A percentile compares a stretch with the other conserved stretches of the same genome.
phyloP scores from a whole-genome alignment of 768 basidiomycete genomes.

The Termitomyces sp. region DNA sequence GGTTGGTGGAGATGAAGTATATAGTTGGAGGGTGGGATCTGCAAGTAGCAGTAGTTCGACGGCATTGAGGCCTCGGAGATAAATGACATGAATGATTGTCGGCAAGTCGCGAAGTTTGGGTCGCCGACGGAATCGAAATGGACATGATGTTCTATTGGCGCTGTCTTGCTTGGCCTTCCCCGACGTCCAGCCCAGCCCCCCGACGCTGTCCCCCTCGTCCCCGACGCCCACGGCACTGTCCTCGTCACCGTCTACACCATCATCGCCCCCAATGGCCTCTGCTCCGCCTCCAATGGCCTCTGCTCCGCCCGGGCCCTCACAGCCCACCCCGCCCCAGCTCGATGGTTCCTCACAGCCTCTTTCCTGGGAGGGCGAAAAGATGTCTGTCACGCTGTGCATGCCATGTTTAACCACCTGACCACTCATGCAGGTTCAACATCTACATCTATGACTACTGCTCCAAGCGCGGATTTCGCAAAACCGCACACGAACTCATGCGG shows the following conservation, averaged over 20 bases:
- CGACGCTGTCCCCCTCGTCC: conserved; percentile 17
- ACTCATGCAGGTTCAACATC: conserved; percentile 68
- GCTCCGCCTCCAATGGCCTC: conserved; percentile 24
- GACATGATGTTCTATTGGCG: conserved; percentile 1
- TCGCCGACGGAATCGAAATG: conserved; percentile 26
- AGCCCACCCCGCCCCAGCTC: conserved; percentile 19
- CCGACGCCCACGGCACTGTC: conserved; percentile 7
- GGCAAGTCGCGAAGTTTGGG: conserved; percentile 25
- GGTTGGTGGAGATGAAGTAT: conserved; percentile 79
- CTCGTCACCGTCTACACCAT: background rate
- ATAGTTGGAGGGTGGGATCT: conserved; percentile 84
- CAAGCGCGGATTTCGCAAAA: conserved; percentile 74
- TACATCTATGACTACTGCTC: conserved; percentile 84
- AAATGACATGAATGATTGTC: conserved; percentile 8
- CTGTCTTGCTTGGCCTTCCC: conserved; percentile 15
- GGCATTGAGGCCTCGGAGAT: conserved; percentile 40
- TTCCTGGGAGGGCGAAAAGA: conserved; percentile 84
- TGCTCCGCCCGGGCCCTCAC: conserved; percentile 19
- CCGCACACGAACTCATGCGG: conserved; percentile 56
- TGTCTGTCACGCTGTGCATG: conserved; percentile 42
- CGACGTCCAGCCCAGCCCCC: conserved; percentile 14
- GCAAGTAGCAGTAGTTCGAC: conserved; percentile 77
- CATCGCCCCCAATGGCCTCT: conserved; percentile 22
- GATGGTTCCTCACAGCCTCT: conserved; percentile 23
- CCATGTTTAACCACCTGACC: background rate